Base-by-base conservation (phyloP, 495 filamentous ascomycete species). In the Xylaria scruposa region DNA sequence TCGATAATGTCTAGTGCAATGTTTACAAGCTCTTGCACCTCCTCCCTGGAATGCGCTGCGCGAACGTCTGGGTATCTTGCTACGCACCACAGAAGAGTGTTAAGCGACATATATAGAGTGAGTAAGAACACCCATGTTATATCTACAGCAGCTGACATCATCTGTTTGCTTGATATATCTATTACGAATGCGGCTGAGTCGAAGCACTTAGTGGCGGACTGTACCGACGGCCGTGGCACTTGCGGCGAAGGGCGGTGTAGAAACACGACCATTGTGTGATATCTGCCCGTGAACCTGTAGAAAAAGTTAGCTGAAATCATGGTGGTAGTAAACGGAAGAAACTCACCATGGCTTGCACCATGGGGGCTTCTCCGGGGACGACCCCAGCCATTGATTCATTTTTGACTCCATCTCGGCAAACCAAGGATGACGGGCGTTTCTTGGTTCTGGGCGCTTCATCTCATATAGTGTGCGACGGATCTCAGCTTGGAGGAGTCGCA, bases 81-180 rank as follows among this genome's bases (percentile, higher is more conserved):
- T 29, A 97, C 86, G 9, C 91, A 86, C 95, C 95, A 98, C 3
- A 98, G 88, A 44, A 97, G 87, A 29, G 92, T 94, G 75, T 96
- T 95, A 51, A 97, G 85, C 19, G 91, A 89, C 88, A 94, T 93
- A 81, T 97, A 97, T 26, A 97, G 85, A 47, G 91, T 88, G 70
- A 97, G 88, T 9, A 95, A 88, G 77, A 97, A 97, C 47, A 97
- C 90, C 94, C 95, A 98, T 3, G 94, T 97, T 67, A 97, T 83
- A 76, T 97, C 95, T 26, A 95, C 90, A 29, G 88, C 89, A 9
- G 86, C 86, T 10, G 87, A 90, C 71, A 88, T 85, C 76, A 96
- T 92, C 78, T 97, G 94, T 62, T 91, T 87, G 75, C 86, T 88
- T 47, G 93, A 90, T 81, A 94, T 89, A 68, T 88, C 83, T 72